Evolutionary conservation across 75 land plant genomes (phyloP).

Genomic region (Selaginella moellendorffii): DNA sequence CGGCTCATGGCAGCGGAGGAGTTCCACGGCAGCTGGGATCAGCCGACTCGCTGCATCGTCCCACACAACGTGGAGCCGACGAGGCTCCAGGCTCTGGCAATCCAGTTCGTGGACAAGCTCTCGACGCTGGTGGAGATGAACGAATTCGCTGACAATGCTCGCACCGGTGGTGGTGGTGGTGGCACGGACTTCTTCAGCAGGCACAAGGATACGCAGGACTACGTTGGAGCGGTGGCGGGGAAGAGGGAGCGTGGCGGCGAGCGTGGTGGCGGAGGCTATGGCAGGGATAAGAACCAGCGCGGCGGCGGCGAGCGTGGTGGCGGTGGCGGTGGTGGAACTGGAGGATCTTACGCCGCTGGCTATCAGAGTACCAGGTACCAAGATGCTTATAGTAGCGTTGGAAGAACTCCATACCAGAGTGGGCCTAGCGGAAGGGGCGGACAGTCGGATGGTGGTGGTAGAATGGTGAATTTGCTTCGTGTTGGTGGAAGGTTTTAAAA

Average conservation of each 20-base stretch:
- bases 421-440: conserved; percentile 27
- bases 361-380: conserved; percentile 46
- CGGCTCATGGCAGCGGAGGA: conserved; percentile 83
- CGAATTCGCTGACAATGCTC: conserved; percentile 62
- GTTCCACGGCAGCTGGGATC: conserved; percentile 81
- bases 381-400: conserved; percentile 39
- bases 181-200: conserved; percentile 30
- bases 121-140: conserved; percentile 60
- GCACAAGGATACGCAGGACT: conserved; percentile 56
- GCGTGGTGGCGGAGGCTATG: conserved; percentile 9
- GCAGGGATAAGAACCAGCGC: too few relatives aligned
- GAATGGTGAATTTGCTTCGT: conserved; percentile 59
- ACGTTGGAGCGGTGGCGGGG: conserved; percentile 24
- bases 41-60: conserved; percentile 67
- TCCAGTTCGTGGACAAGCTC: conserved; percentile 63
- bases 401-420: conserved; percentile 39
- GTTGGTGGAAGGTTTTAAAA: conserved; percentile 32
- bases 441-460: conserved; percentile 33
- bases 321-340: conserved; percentile 14
- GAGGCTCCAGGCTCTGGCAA: conserved; percentile 60
- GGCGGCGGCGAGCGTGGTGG: conserved; percentile 23
- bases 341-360: conserved; percentile 25
- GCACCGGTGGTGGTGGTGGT: conserved; percentile 63
- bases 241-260: conserved; percentile 22
- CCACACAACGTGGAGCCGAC: conserved; percentile 64